Conservation (phyloP, 108 stramenopile species). For the Aureococcus anophagefferens region DNA sequence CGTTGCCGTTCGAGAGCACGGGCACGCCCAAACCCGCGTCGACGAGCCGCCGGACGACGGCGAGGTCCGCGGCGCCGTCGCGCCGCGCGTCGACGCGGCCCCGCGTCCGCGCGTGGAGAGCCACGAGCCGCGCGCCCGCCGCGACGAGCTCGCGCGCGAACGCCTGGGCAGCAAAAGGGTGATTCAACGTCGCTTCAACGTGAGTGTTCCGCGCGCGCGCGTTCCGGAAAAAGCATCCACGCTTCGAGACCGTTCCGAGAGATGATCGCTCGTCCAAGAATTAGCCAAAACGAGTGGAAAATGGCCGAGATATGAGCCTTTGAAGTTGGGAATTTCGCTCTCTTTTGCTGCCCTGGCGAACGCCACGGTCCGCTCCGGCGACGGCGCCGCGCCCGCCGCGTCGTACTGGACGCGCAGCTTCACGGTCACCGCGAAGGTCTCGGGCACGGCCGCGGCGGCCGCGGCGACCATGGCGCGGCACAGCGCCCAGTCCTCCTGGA, state of each 20-base stretch:
- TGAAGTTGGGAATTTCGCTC: too few relatives aligned
- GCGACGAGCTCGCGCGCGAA: neutral
- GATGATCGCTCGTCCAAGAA: too few relatives aligned
- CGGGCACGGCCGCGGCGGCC: neutral
- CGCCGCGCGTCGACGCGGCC: constrained; percentile 1
- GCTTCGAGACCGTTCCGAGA: too few relatives aligned
- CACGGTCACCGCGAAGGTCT: neutral
- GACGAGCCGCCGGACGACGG: neutral
- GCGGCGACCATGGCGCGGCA: neutral
- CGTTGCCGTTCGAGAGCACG: constrained; percentile 26
- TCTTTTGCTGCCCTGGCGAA: too few relatives aligned
- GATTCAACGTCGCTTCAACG: too few relatives aligned
- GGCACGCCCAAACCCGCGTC: neutral
- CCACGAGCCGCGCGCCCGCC: neutral
- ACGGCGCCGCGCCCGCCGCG: neutral
- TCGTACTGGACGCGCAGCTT: constrained; percentile 6
- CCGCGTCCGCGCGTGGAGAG: neutral
- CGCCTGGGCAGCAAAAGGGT: too few relatives aligned
- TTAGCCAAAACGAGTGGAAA: too few relatives aligned
- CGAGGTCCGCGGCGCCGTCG: constrained; percentile 1
- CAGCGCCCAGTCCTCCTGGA: constrained; percentile 5
- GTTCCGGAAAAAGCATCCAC: too few relatives aligned
- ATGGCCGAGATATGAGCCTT: too few relatives aligned
- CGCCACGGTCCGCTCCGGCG: neutral
- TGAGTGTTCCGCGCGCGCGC: too few relatives aligned